Evolutionary conservation across 257 asterid genomes (phyloP).

Genomic region (Solanum boliviense): DNA sequence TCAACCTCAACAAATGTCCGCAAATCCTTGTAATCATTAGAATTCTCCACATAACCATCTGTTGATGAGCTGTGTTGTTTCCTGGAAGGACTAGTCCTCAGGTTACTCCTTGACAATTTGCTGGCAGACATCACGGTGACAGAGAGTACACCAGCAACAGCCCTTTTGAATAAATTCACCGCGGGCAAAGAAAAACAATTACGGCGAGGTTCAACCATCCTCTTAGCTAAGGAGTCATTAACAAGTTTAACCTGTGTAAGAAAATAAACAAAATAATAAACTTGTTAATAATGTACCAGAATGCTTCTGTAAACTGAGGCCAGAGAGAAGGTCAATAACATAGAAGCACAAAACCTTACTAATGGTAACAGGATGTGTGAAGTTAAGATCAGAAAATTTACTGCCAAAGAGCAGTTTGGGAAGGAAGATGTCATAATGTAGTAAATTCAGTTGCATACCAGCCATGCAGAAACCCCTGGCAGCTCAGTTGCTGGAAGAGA

Average conservation of each 20-base stretch:
- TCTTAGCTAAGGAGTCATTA: constrained; percentile 63
- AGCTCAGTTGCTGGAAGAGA: constrained; percentile 95
- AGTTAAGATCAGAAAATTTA: neutral
- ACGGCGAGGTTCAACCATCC: constrained; percentile 94
- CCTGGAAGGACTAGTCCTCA: constrained; percentile 30
- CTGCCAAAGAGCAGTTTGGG: neutral
- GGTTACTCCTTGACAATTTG: constrained; percentile 41
- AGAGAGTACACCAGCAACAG: constrained; percentile 64
- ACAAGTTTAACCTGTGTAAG: constrained; percentile 55
- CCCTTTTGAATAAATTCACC: constrained; percentile 56
- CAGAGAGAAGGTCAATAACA: neutral
- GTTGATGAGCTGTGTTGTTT: constrained; percentile 20
- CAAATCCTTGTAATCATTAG: constrained; percentile 37
- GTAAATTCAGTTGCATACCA: constrained; percentile 36
- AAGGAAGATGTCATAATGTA: neutral
- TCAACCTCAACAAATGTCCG: constrained; percentile 85
- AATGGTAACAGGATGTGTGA: neutral
- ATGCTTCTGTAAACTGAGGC: neutral
- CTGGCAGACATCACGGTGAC: constrained; percentile 62
- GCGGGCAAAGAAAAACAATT: constrained; percentile 83
- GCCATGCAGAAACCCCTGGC: constrained; percentile 98
- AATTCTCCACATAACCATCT: constrained; percentile 29
- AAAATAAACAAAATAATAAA: neutral
- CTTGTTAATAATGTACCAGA: neutral
- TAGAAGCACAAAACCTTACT: neutral